These are phyloP conservation scores for Alternaria sp. DNA, from an alignment of 2,329 filamentous ascomycete genomes.

Conservation along the genomic window DNA sequence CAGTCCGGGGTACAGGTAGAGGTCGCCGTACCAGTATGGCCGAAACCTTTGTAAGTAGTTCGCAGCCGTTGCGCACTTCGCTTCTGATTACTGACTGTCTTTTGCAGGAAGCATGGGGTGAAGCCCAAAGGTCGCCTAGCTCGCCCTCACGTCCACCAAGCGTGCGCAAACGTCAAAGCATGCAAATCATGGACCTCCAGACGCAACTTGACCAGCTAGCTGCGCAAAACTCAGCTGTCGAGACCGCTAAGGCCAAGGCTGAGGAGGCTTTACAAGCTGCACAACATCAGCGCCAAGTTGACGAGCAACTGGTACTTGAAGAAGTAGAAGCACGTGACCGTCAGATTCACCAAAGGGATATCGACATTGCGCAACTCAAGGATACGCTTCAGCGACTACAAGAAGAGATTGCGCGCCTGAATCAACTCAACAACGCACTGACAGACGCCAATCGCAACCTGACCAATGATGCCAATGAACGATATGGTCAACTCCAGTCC, in stretches of 20 bases:
- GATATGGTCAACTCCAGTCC: constrained; percentile 69
- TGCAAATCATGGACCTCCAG: constrained; percentile 92
- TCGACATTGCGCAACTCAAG: constrained; percentile 82
- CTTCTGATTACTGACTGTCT: constrained; percentile 31
- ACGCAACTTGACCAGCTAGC: constrained; percentile 81
- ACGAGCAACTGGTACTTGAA: constrained; percentile 56
- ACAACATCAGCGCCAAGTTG: constrained; percentile 61
- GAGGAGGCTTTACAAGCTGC: constrained; percentile 68
- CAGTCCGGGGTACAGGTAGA: constrained; percentile 86
- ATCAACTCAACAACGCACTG: constrained; percentile 82
- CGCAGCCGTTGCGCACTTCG: constrained; percentile 7
- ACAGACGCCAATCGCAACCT: constrained; percentile 79
- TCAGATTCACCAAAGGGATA: constrained; percentile 80
- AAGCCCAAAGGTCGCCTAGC: constrained; percentile 85
- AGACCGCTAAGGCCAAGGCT: constrained; percentile 72
- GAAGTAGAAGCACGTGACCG: constrained; percentile 69
- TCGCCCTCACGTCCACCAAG: constrained; percentile 94
- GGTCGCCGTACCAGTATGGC: constrained; percentile 81
- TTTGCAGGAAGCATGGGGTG: constrained; percentile 86
- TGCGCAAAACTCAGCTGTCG: constrained; percentile 81
- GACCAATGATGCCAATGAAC: constrained; percentile 75
- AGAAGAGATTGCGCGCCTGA: constrained; percentile 79
- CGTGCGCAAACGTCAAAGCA: constrained; percentile 95
- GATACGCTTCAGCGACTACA: constrained; percentile 80
- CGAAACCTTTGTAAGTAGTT: constrained; percentile 85